A percentile compares a stretch with the other conserved stretches of the same genome.
Evolutionary conservation across 2,329 filamentous ascomycete genomes (phyloP).

Genomic region (Apiospora marii): DNA sequence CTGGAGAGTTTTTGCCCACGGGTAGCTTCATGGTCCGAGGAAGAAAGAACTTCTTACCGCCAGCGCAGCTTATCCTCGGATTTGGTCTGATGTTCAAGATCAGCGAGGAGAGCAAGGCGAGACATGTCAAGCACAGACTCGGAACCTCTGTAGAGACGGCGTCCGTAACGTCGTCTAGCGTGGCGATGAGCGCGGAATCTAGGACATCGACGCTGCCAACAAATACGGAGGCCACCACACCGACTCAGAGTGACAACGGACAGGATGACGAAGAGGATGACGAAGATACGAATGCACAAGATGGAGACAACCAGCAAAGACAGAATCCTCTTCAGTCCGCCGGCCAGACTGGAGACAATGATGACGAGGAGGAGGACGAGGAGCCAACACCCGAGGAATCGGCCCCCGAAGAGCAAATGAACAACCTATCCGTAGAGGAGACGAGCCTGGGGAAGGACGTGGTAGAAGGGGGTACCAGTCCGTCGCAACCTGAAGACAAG

Average conservation of each 20-base stretch:
- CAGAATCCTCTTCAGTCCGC: constrained; percentile 47
- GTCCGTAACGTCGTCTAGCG: constrained; percentile 24
- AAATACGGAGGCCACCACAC: constrained; percentile 32
- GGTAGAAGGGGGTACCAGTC: neutral
- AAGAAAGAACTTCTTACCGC: constrained; percentile 90
- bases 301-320: constrained; percentile 33
- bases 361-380: constrained; percentile 33
- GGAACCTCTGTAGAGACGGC: constrained; percentile 37
- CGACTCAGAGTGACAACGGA: constrained; percentile 32
- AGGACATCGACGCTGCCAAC: constrained; percentile 25
- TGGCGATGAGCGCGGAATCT: constrained; percentile 24
- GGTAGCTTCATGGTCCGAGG: constrained; percentile 85
- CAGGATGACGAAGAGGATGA: constrained; percentile 41
- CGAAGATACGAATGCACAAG: constrained; percentile 41
- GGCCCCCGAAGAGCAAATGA: constrained; percentile 36
- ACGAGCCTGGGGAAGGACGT: neutral
- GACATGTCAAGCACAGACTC: constrained; percentile 77
- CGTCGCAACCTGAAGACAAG: constrained; percentile 27
- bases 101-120: constrained; percentile 84
- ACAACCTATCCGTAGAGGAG: constrained; percentile 31
- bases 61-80: constrained; percentile 85
- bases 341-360: constrained; percentile 30
- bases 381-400: constrained; percentile 27
- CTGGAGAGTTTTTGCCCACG: constrained; percentile 79
- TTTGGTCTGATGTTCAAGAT: constrained; percentile 89